These are phyloP conservation scores for Lodderomyces theae DNA, from an alignment of 1,139 yeast species.

Conservation along the genomic window DNA sequence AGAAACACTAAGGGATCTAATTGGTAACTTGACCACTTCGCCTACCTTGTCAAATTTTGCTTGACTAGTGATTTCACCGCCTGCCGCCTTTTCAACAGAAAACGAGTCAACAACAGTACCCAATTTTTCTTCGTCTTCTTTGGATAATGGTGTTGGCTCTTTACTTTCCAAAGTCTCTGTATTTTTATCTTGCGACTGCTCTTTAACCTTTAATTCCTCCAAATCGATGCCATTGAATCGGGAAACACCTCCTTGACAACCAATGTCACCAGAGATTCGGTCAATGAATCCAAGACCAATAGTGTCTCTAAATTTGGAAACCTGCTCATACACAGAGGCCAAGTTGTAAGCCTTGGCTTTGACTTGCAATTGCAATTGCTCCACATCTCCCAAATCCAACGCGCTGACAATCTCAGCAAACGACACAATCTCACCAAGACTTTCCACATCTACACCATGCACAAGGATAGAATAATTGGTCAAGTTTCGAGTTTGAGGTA, in stretches of 20 bases:
- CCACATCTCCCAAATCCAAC: conserved; percentile 21
- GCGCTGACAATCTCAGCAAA: conserved; percentile 29
- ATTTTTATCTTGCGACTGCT: conserved; percentile 11
- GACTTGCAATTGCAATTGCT: conserved; percentile 22
- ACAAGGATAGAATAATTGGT: conserved; percentile 56
- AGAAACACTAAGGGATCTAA: conserved; percentile 63
- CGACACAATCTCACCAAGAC: conserved; percentile 33
- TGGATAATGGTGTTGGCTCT: conserved; percentile 5
- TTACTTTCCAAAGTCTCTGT: conserved; percentile 9
- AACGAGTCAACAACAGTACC: conserved; percentile 11
- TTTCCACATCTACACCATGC: conserved; percentile 33
- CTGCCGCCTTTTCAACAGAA: conserved; percentile 21
- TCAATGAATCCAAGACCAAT: conserved; percentile 46
- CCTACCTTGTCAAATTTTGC: conserved; percentile 22
- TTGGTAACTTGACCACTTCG: conserved; percentile 32
- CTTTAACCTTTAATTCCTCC: conserved; percentile 19
- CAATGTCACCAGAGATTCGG: conserved; percentile 24
- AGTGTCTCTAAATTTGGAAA: conserved; percentile 42
- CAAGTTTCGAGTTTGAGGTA: conserved; percentile 55
- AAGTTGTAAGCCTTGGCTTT: conserved; percentile 40
- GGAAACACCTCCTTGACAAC: conserved; percentile 26
- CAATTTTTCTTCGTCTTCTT: conserved; percentile 14
- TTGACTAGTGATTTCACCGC: conserved; percentile 12
- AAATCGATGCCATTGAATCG: conserved; percentile 32
- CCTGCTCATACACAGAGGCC: conserved; percentile 38